Base-by-base conservation (phyloP, 768 basidiomycete genomes). In the Panellus pusillus region DNA sequence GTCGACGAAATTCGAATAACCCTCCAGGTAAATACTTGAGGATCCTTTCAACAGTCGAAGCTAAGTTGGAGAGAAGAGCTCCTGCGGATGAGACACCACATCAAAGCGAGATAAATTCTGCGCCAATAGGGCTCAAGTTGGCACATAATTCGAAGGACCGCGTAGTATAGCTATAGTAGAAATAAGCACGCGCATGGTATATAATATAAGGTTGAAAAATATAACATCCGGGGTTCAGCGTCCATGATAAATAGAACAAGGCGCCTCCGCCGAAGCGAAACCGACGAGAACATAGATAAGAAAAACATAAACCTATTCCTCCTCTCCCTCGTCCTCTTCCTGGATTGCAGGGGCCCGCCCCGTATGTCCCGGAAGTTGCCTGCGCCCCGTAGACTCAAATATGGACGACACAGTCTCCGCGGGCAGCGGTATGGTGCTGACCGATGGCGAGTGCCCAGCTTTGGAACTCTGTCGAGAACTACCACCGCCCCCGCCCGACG, bases 311-410 rank as follows among this genome's bases (percentile, higher is more conserved):
- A 47, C 29, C 69, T 66, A 77, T 65, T 89, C 84, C 62, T 91
- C 91, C 68, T 91, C 91, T 18, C 77, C 91, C 67, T 92, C 91
- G 60, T 93, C 91, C 65, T 91, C 91, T 66, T 92, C 91, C 66
- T 91, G 87, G 50, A 91, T 91, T 5, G 87, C 70, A 58, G 45
- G 81, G 83, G 1, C 88, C 89, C 89, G 79, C n/a, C 70, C 75
- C 44, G 75, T 13, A 39, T 55, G 54, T 27, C 44, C 67, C 20
- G 91, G 89, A 12, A 93, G 72, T 65, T 89, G 87, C 56, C 90
- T 74, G 60, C 90, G 75, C 28, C 82, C 80, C 0, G 85, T 74
- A 7, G 75, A 63, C 50, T 84, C 83, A 4, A 74, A 66, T 3
- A 73, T 57, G 12, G 86, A 80, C 50, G 78, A 78, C 11, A 62